A percentile compares a stretch with the other conserved stretches of the same genome.
Evolutionary conservation across 129 eudicot species (phyloP).

Genomic region (Kitagawia praeruptora): DNA sequence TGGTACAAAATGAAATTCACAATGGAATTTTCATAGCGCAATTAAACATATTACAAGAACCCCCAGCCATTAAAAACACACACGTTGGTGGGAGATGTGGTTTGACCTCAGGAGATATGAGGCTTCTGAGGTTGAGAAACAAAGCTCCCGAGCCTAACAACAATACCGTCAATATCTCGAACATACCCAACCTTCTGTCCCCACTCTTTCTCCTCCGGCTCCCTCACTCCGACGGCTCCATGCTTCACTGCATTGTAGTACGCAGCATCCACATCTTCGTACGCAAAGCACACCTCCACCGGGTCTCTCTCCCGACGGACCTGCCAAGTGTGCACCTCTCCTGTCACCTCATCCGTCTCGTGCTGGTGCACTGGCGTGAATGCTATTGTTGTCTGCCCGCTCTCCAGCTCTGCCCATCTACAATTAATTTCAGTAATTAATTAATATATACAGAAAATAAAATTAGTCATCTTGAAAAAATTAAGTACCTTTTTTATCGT

Average conservation of each 20-base stretch:
- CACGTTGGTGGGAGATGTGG: background rate
- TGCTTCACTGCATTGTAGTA: conserved; percentile 89
- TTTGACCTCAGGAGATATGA: background rate
- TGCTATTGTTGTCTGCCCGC: conserved; percentile 85
- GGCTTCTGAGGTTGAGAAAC: conserved; percentile 20
- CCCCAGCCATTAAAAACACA: too few relatives aligned
- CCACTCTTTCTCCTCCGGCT: conserved; percentile 89
- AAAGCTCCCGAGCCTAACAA: conserved; percentile 69
- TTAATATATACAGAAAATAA: too few relatives aligned
- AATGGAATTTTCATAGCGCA: too few relatives aligned
- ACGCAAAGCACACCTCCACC: conserved; percentile 74
- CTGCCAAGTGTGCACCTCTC: conserved; percentile 37
- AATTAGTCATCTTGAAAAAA: too few relatives aligned
- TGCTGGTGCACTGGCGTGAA: conserved; percentile 83
- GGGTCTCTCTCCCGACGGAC: conserved; percentile 37
- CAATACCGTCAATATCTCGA: conserved; percentile 70
- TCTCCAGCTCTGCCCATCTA: conserved; percentile 94
- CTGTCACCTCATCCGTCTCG: conserved; percentile 84
- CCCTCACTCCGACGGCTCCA: conserved; percentile 68
- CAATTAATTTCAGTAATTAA: too few relatives aligned
- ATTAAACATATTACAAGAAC: too few relatives aligned
- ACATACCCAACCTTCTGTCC: conserved; percentile 94
- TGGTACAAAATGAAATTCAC: too few relatives aligned
- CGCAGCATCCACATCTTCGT: conserved; percentile 82
- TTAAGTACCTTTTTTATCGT: too few relatives aligned